Base-by-base conservation (phyloP, 306 rosid species). In the Dalbergia cultrata region DNA sequence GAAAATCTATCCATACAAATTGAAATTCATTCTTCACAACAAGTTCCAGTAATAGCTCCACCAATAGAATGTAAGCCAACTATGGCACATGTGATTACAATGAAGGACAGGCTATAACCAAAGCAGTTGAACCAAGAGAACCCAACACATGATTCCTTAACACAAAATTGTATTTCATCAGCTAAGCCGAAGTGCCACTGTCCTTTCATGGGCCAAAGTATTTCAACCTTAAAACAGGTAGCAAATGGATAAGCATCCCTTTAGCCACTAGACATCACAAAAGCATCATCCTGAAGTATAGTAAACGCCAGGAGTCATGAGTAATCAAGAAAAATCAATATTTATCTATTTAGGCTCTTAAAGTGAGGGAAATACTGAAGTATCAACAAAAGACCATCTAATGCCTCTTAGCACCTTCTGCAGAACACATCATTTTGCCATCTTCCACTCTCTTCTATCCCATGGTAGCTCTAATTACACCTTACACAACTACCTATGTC, bases 151-250 rank as follows among this genome's bases (percentile, higher is more conserved):
- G 56, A 67, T 59, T 59, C 69, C 70, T 50, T 56, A 14, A 64
- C 47, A 56, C 1, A 13, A 63, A 53, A 31, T 7, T 63, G 14
- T 33, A 67, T 26, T 52, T 50, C 60, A 21, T 59, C 50, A 67
- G 74, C 58, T 22, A 74, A 60, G 75, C 64, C 47, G 7, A 52
- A 21, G 19, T 22, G 13, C 6, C 63, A 54, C 19, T 14, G 33
- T 53, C 79, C 44, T 73, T 66, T 49, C 54, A 83, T 54, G 74
- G 59, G 54, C 66, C 56, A 59, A 49, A 67, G 39, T 66, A 57
- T 63, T 65, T 26, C 62, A 49, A 72, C 77, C 57, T 34, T 4
- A 57, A 56, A 41, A 44, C n/a, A 82, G 17, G 17, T 63, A 52
- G 37, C 58, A 77, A 70, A 62, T 13, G 68, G 45, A 70, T 22